Conservation (phyloP, 805 yeast genomes). For the Saturnispora silvae region DNA sequence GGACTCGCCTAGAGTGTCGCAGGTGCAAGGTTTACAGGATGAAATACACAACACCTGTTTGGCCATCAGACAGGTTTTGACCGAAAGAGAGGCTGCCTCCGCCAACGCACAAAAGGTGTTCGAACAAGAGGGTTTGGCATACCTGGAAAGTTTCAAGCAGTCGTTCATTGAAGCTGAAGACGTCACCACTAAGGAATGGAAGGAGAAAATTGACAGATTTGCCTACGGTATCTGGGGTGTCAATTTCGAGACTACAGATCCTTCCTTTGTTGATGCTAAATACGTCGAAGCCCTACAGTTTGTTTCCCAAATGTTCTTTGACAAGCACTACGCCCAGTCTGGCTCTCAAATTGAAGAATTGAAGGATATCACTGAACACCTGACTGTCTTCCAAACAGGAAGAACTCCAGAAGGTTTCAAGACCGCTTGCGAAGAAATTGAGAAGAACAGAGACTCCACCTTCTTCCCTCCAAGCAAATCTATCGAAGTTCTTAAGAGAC, state of each 20-base stretch:
- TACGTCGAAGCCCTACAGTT: slow-evolving; percentile 59
- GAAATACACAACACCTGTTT: slow-evolving; percentile 53
- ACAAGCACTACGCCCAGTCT: slow-evolving; percentile 30
- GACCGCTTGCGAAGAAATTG: slow-evolving; percentile 26
- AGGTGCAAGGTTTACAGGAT: slow-evolving; percentile 23
- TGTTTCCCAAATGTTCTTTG: slow-evolving; percentile 59
- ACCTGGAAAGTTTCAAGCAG: slow-evolving; percentile 46
- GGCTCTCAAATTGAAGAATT: slow-evolving; percentile 33
- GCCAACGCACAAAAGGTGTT: slow-evolving; percentile 45
- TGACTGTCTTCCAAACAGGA: slow-evolving; percentile 28
- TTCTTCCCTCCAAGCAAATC: slow-evolving; percentile 8
- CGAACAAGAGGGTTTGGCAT: slow-evolving; percentile 32
- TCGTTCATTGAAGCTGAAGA: slow-evolving; percentile 47
- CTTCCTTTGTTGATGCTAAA: slow-evolving; percentile 45
- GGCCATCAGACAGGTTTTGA: slow-evolving; percentile 75
- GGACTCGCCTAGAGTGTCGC: slow-evolving; percentile 18
- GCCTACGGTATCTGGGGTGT: slow-evolving; percentile 83
- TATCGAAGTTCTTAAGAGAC: slow-evolving; percentile 6
- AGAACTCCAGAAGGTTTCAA: slow-evolving; percentile 27
- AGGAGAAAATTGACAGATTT: slow-evolving; percentile 64
- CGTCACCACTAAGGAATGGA: slow-evolving; percentile 45
- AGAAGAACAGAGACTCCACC: slow-evolving; percentile 22
- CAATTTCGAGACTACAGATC: slow-evolving; percentile 51
- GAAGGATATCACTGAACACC: slow-evolving; percentile 28
- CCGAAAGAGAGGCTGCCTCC: slow-evolving; percentile 72